Base-by-base conservation (phyloP, 768 basidiomycete species). In the Mycena chlorophos region DNA sequence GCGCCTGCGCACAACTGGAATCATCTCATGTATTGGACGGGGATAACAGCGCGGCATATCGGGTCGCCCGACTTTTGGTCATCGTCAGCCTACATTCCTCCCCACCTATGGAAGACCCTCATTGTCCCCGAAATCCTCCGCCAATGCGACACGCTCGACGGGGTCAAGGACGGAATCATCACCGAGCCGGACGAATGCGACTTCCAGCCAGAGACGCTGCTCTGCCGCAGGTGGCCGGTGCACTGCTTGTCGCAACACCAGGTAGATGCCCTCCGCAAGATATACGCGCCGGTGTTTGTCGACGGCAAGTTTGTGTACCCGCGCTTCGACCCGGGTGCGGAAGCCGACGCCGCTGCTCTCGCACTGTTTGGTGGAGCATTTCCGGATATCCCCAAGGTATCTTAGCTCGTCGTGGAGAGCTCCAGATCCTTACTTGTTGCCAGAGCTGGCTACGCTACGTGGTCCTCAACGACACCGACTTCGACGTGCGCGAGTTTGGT, bases 1-100 rank as follows among this genome's bases (percentile, higher is more conserved):
- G 55, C 66, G 23, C 69, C 69, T 2, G 67, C 66, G 14, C 64
- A 52, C 17, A 50, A 63, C 31, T 56, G 29, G 14, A 59, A 59
- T 26, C 49, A 52, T 38, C 56, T 61, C 1, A 5, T 56, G 1
- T 46, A 56, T 22, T 61, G 58, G 62, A 19, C 26, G 4, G 50
- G 17, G 3, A 49, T 55, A 37, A 31, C 51, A 6, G 40, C 47
- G 2, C 49, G 26, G 13, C 13, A 26, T 12, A 37, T 60, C 13
- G 65, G 63, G 22, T 48, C 58, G 14, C 55, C 61, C 3, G n/a
- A 26, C 3, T 45, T 51, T 22, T 27, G 8, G 8, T 54, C 60
- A 2, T 61, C 55, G 14, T 45, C 60, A 22, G 27, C 55, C 14
- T 52, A 61, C 50, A 66, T 68, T 8, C 40, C 40, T 22, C 40